Conservation (phyloP, 352 stramenopile species). For the Globisporangium nodosum region DNA sequence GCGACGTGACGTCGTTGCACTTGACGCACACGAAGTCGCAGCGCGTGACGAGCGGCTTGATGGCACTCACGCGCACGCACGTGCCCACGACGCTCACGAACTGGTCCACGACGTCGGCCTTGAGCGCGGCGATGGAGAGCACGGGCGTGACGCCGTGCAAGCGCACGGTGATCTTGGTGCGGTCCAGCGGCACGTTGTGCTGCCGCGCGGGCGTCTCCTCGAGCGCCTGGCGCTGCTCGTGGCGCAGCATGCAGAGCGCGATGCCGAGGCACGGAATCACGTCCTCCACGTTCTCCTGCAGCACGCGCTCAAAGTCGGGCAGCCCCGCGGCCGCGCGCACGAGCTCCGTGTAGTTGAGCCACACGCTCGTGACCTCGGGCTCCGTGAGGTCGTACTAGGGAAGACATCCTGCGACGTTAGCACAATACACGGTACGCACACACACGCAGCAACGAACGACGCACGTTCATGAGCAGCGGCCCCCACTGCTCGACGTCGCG, state of each 20-base stretch:
- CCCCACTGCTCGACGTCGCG: slow-evolving; percentile 41
- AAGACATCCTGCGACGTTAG: not conserved
- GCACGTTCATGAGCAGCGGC: slow-evolving; percentile 26
- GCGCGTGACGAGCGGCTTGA: slow-evolving; percentile 79
- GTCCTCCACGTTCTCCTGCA: slow-evolving; percentile 53
- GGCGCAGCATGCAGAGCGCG: slow-evolving; percentile 54
- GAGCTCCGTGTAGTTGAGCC: slow-evolving; percentile 48
- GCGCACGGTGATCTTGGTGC: slow-evolving; percentile 50
- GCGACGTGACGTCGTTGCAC: slow-evolving; percentile 66
- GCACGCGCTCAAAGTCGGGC: slow-evolving; percentile 42
- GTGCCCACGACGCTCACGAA: slow-evolving; percentile 73
- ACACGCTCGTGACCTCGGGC: slow-evolving; percentile 38
- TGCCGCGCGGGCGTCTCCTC: slow-evolving; percentile 41
- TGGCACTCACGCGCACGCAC: slow-evolving; percentile 78
- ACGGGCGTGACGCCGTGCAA: slow-evolving; percentile 65
- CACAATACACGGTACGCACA: not conserved
- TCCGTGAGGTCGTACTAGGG: slow-evolving; percentile 47
- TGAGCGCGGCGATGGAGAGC: slow-evolving; percentile 61
- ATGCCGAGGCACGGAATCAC: slow-evolving; percentile 62
- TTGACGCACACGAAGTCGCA: slow-evolving; percentile 86
- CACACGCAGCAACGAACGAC: not conserved
- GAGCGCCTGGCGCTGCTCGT: slow-evolving; percentile 46
- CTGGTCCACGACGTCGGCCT: slow-evolving; percentile 69
- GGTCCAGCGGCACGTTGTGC: slow-evolving; percentile 33
- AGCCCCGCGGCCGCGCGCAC: slow-evolving; percentile 32